Evolutionary conservation across 2,329 filamentous ascomycete genomes (phyloP).

Genomic region (Aspergillus nomiae): DNA sequence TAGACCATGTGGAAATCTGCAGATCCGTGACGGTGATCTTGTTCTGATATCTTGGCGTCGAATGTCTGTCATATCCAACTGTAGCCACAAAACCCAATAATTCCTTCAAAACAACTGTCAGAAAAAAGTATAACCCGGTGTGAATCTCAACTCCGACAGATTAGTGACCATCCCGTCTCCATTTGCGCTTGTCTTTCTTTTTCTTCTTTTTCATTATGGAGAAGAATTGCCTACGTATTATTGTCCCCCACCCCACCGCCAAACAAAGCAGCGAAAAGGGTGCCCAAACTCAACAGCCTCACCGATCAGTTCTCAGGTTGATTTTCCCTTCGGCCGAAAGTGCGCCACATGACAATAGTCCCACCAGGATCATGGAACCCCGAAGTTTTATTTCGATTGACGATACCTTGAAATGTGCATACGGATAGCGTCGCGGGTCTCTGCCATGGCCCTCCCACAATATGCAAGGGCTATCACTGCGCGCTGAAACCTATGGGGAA

Average conservation of each 20-base stretch:
- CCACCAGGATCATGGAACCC: not conserved
- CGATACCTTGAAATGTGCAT: not conserved
- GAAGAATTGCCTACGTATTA: not conserved
- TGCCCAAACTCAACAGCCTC: not conserved
- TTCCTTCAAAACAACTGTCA: not conserved
- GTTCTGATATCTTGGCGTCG: not conserved
- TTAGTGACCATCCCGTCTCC: not conserved
- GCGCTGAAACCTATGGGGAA: not conserved
- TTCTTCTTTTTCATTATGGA: not conserved
- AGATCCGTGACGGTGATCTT: not conserved
- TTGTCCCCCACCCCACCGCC: not conserved
- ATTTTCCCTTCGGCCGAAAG: not conserved
- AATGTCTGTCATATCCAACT: not conserved
- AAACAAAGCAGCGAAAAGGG: not conserved
- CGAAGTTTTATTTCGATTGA: not conserved
- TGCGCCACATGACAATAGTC: conserved; percentile 2
- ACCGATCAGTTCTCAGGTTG: not conserved
- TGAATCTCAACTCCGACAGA: not conserved
- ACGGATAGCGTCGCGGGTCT: not conserved
- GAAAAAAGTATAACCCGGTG: not conserved
- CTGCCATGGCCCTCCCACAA: not conserved
- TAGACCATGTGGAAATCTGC: not conserved
- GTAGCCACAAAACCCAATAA: not conserved
- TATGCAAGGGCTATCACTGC: not conserved
- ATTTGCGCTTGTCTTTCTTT: not conserved